Evolutionary conservation across 148 eudicot species (phyloP), one percentile per base, ranked within the genome.

Genomic region (Vaccinium corymbosum): DNA sequence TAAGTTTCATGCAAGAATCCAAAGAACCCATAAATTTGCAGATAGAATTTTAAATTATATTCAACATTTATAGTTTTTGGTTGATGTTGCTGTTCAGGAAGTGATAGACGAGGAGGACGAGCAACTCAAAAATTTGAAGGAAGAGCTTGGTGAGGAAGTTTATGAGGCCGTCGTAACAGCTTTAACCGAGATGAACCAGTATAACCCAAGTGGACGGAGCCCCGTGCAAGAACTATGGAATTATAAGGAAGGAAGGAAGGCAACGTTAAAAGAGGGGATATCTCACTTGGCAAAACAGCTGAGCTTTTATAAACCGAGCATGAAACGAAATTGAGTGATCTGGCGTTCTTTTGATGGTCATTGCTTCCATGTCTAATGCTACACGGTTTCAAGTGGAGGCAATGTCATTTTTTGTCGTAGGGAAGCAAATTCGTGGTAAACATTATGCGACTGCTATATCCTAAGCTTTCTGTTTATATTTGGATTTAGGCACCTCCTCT

Each of bases 231-330:
- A 61, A 19, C 22, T 61, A 19, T 61, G 66, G 66, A 61, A 17
- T 19, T 17, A 2, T 20, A 61, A 19, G 7, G 22, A 16, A 61
- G 66, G 22, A 4, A 16, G 66, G 22, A 4, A 19, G 7, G 66
- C 66, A 3, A 19, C 66, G 20, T 19, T 19, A 19, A 61, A 17
- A 1, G 66, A 61, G 66, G 66, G 88, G 32, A 76, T 86, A n/a
- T 83, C 82, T 2, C 84, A 51, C 61, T 15, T 88, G 19, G 12
- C 90, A 32, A 86, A 88, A 62, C 85, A 81, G 25, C 88, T 89
- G 91, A 85, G 27, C 49, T 11, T 7, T n/a, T 62, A 62, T 57
- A 89, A 61, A 55, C 82, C 48, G 29, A 49, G 57, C 22, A 89
- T 32, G 3, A 55, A 76, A 57, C 85, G 81, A 6, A 17, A n/a